Base-by-base conservation (phyloP, 2,329 filamentous ascomycete species). In the Plenodomus tracheiphilus region DNA sequence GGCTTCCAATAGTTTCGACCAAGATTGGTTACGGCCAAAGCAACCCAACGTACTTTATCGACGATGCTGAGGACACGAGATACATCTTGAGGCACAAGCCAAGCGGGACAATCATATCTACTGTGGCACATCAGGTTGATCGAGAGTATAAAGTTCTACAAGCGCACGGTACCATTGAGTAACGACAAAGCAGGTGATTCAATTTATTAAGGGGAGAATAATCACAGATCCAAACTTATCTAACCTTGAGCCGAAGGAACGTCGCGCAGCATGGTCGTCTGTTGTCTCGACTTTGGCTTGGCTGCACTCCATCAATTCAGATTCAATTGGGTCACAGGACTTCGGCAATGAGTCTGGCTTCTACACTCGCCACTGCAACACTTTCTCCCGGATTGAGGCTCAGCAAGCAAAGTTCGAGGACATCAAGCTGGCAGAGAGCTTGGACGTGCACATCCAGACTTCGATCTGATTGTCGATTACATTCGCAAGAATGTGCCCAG, bases 1-100 rank as follows among this genome's bases (percentile, higher is more conserved):
- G 54, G 19, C 37, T 68, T 16, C 68, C 69, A 0, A 43, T 71
- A 1, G 28, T 58, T 16, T 68, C 65, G 6, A 69, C 66, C 8
- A 73, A 97, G 87, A 97, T 97, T 69, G 91, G 92, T 67, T 97
- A 94, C 71, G 94, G 93, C 44, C 93, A 97, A 76, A 96, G 91
- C 52, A 97, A 97, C 70, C 93, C 94, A 36, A 97, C 93, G 1
- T 97, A 97, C 76, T 89, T 91, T 64, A 80, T 97, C 64, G 94
- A 86, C 16, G 85, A 85, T 51, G 55, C 65, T 2, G 79, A 84
- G 65, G 82, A 85, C 41, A 71, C 77, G 55, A 83, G 85, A 66
- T 96, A 86, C 73, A 94, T 97, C 22, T 81, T 97, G 75, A 89
- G 93, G 69, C 97, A 97, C 82, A 97, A 97, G 76, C 94, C 93